These are phyloP conservation scores for Mallotus nudiflorus DNA, from an alignment of 345 rosid genomes.

Conservation along the genomic window DNA sequence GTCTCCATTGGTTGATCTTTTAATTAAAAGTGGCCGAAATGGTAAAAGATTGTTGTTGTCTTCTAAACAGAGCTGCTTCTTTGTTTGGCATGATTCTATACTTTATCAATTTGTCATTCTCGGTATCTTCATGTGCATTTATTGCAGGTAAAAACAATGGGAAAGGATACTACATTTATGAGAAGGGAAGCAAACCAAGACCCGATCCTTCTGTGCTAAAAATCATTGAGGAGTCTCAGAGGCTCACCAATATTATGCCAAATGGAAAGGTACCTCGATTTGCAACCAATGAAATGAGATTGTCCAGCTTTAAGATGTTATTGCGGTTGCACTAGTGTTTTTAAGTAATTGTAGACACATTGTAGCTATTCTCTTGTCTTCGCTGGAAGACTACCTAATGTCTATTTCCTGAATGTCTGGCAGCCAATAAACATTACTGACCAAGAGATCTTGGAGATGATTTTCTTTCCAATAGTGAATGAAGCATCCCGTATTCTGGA, in stretches of 20 bases:
- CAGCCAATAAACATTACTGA: conserved; percentile 81
- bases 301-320: background rate
- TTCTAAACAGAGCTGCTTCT: conserved; percentile 13
- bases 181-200: conserved; percentile 77
- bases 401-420: conserved; percentile 13
- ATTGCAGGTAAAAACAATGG: conserved; percentile 93
- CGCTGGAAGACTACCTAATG: conserved; percentile 14
- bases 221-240: conserved; percentile 69
- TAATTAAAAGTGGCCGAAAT: conserved; percentile 74
- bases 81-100: background rate
- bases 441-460: conserved; percentile 83
- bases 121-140: conserved; percentile 4
- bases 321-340: background rate
- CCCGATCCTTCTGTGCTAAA: conserved; percentile 80
- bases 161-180: conserved; percentile 79
- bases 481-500: conserved; percentile 90
- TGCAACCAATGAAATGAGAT: conserved; percentile 3
- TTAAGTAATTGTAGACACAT: background rate
- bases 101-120: background rate
- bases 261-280: conserved; percentile 68
- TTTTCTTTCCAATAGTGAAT: conserved; percentile 86
- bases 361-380: background rate
- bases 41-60: conserved; percentile 40
- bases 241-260: conserved; percentile 74
- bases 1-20: conserved; percentile 66